These are phyloP conservation scores for Elsinoe ampelina DNA, from an alignment of 2,329 filamentous ascomycete genomes.

Conservation along the genomic window DNA sequence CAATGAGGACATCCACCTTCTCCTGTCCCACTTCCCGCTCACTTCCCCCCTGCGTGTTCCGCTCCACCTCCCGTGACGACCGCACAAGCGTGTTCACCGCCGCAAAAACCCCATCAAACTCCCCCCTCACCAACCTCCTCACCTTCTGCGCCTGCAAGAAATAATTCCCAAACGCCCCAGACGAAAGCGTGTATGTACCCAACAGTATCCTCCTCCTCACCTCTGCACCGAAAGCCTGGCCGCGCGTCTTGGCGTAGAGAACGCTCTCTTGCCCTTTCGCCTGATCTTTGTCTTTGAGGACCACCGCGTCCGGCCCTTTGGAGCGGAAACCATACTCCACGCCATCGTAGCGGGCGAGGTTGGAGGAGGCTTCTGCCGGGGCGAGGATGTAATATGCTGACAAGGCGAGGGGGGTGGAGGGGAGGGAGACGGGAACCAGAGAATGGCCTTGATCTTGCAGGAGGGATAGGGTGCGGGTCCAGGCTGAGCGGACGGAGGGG, in stretches of 20 bases:
- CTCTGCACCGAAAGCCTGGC: constrained; percentile 68
- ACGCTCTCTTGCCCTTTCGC: constrained; percentile 20
- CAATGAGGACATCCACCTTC: constrained; percentile 77
- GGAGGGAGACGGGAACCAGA: constrained; percentile 68
- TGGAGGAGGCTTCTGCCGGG: constrained; percentile 89
- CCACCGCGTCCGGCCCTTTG: constrained; percentile 45
- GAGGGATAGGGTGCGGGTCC: constrained; percentile 51
- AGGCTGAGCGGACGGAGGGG: constrained; percentile 57
- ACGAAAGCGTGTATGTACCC: constrained; percentile 82
- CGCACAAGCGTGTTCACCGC: constrained; percentile 56
- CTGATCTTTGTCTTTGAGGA: constrained; percentile 26
- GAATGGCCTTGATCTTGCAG: constrained; percentile 59
- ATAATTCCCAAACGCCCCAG: constrained; percentile 88
- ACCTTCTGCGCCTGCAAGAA: constrained; percentile 90
- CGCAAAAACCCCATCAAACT: constrained; percentile 75
- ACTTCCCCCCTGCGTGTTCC: not conserved
- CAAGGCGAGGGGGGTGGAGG: constrained; percentile 73
- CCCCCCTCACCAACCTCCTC: constrained; percentile 69
- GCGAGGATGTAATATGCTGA: constrained; percentile 94
- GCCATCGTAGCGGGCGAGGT: constrained; percentile 93
- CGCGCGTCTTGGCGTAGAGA: constrained; percentile 68
- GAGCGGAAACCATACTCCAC: constrained; percentile 72
- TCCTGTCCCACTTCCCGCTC: constrained; percentile 38
- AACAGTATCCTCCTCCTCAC: constrained; percentile 80
- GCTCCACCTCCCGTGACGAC: constrained; percentile 17